Percentiles rank a stretch among this genome's conserved stretches.
phyloP scores from a whole-genome alignment of 2,329 filamentous ascomycete species.

The Penicillium concentricum region DNA sequence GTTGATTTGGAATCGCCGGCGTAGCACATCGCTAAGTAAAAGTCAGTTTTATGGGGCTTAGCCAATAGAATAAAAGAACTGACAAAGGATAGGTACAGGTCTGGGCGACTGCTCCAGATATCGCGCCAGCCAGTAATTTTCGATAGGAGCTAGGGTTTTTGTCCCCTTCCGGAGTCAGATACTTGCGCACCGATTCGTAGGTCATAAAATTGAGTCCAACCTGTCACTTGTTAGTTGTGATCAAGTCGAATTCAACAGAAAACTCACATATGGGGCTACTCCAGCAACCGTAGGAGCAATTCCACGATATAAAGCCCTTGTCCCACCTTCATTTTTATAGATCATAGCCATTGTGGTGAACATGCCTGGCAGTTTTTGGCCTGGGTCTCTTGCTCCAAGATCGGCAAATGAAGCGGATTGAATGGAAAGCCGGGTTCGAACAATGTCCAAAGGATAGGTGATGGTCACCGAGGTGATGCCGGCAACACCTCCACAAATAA shows the following conservation, averaged over 20 bases:
- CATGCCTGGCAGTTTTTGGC: conserved; percentile 79
- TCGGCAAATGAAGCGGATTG: conserved; percentile 93
- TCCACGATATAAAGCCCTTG: conserved; percentile 84
- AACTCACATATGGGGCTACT: conserved; percentile 82
- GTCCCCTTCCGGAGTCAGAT: conserved; percentile 83
- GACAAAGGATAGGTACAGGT: conserved; percentile 98
- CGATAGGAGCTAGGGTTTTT: conserved; percentile 74
- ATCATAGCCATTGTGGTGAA: conserved; percentile 77
- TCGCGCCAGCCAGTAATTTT: conserved; percentile 84
- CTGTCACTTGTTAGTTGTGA: conserved; percentile 44
- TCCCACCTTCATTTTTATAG: conserved; percentile 87
- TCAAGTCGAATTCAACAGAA: not conserved
- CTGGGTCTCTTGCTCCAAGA: conserved; percentile 60
- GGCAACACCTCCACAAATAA: conserved; percentile 86
- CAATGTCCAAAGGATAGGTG: conserved; percentile 96
- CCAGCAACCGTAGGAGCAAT: conserved; percentile 92
- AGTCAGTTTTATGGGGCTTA: conserved; percentile 8
- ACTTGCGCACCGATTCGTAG: conserved; percentile 83
- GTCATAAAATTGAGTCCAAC: conserved; percentile 98
- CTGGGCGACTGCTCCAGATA: conserved; percentile 94
- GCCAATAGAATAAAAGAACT: conserved; percentile 36
- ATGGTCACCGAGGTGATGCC: conserved; percentile 93
- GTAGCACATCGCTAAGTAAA: conserved; percentile 72
- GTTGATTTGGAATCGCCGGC: conserved; percentile 95
- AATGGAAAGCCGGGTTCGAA: conserved; percentile 90